Conservation (phyloP, 2,329 filamentous ascomycete species). For the Alternaria arborescens region DNA sequence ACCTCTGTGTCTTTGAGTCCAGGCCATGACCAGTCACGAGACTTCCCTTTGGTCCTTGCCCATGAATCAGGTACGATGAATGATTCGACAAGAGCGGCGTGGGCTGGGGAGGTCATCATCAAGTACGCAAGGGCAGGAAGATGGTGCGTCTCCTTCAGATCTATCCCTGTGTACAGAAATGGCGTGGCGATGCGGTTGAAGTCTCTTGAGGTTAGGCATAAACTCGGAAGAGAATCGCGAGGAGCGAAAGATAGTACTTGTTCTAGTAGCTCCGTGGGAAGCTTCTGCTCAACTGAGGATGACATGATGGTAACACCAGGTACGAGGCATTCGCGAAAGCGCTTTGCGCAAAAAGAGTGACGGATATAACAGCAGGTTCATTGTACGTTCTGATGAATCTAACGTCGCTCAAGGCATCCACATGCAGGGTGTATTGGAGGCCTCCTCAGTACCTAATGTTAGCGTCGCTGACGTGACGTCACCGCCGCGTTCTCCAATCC, state of each 20-base stretch:
- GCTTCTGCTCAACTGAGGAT: background rate
- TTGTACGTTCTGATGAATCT: background rate
- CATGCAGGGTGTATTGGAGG: background rate
- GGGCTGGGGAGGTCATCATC: background rate
- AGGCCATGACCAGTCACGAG: background rate
- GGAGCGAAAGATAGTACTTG: background rate
- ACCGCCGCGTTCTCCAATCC: background rate
- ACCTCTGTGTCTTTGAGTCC: background rate
- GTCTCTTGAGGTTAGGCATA: background rate
- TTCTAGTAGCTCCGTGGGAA: background rate
- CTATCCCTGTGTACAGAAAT: background rate
- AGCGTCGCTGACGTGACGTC: background rate
- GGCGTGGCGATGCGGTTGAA: background rate
- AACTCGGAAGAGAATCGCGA: background rate
- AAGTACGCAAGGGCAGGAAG: background rate
- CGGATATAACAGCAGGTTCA: background rate
- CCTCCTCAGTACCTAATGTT: background rate
- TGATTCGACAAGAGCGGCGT: background rate
- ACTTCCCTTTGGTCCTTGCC: background rate
- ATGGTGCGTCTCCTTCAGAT: background rate
- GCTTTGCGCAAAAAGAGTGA: background rate
- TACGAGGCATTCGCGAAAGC: background rate
- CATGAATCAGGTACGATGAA: background rate
- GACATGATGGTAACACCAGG: background rate
- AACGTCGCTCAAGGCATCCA: background rate